Base-by-base conservation (phyloP, 1,284 basidiomycete genomes). In the Fomitopsis pinicola region DNA sequence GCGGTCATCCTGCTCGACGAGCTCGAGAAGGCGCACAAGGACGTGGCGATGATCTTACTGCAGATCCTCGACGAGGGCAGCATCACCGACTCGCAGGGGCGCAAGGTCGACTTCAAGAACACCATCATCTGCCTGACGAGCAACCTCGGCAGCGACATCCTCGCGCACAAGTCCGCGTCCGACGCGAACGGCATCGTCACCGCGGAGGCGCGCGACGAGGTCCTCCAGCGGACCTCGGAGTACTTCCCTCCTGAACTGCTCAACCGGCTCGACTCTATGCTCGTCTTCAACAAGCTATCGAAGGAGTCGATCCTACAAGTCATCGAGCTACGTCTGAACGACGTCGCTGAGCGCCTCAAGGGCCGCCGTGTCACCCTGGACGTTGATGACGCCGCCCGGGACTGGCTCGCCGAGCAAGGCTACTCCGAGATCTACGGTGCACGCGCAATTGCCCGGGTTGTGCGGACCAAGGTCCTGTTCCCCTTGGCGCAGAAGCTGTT, bases 41-140 rank as follows among this genome's bases (percentile, higher is more conserved):
- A 95, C 68, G 94, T 97, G 30, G 84, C 91, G 1, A 93, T 96
- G 85, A 93, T 97, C 62, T 79, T 97, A 14, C 81, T 98, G 3
- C 95, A 97, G 73, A 91, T 98, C 60, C 83, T 98, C 38, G 95
- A 98, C 68, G 95, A 98, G 74, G 95, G 95, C 10, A 86, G 79
- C 59, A 80, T 97, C 63, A 97, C 94, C 1, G 95, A 98, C 71
- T 90, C 87, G 65, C 87, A 91, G 71, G 89, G 72, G 17, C 72
- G 72, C 60, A 90, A 88, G 69, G 86, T 90, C 7, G 90, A 94
- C 73, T 94, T 94, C 78, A 90, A 88, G 84, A 94, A 92, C 75
- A 92, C 91, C 2, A 93, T 95, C 72, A 89, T 96, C 68, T 92
- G 78, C 66, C 67, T 81, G 69, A 84, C 72, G 60, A 82, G 77